Evolutionary conservation across 116 monocot species (phyloP), one percentile per base, ranked within the genome.

Genomic region (Cymodocea nodosa): DNA sequence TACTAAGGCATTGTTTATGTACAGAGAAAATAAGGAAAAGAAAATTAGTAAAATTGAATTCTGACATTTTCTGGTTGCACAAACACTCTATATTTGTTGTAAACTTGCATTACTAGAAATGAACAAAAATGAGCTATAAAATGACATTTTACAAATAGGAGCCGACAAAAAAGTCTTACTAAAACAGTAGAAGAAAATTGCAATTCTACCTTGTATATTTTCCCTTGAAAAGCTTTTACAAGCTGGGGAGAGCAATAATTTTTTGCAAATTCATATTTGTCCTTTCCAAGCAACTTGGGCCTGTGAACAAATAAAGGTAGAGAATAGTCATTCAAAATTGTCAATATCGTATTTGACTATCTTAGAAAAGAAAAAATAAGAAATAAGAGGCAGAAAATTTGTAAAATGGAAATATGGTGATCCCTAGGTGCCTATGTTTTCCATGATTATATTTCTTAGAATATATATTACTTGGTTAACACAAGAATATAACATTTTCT

Each of bases 251-350:
- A 74, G 71, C 98, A 98, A 77, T 98, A 98, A 60, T 71, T 84
- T 19, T 82, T 89, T 13, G 95, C 95, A 83, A 85, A 95, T 72
- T 95, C 95, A 81, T 85, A 95, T 69, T 95, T 95, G 68, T 90
- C 79, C 54, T 81, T 85, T 50, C 95, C 95, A 23, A 95, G 81
- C 65, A 95, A 81, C 30, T 76, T 77, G 67, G 90, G 90, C 87
- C 94, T 94, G 68, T 56, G 67, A 4, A 50, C 12, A 70, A 23
- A 2, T 37, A 10, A 66, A 66, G 23, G 20, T 19, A 23, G 23
- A 50, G 49, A 30, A 2, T 51, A 15, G 22, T 35, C 14, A 34
- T 15, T 19, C 5, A 14, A 4, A 63, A 63, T 40, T 14, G 18
- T 12, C 15, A 56, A 3, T 56, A 56, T 4, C 19, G 10, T 20